Conservation (phyloP, 116 monocot genomes). For the Dioscorea cayenensis region DNA sequence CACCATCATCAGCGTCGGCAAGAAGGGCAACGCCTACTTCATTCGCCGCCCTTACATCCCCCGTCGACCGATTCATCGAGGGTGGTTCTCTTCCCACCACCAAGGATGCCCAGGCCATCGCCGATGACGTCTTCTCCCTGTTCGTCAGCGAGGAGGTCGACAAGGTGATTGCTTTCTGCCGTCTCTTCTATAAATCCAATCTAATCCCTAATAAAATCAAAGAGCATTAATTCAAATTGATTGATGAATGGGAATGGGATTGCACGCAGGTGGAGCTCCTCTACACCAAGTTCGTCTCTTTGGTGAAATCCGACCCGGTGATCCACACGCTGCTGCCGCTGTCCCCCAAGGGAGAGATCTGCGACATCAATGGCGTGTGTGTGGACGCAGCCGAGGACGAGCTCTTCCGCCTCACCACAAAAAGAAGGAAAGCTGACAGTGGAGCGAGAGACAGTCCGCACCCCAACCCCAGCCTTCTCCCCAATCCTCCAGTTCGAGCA, state of each 20-base stretch:
- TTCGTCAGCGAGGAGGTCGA: slow-evolving; percentile 86
- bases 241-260: too few species aligned
- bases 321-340: slow-evolving; percentile 93
- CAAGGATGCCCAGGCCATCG: slow-evolving; percentile 86
- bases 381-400: slow-evolving; percentile 96
- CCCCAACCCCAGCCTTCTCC: slow-evolving; percentile 54
- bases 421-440: slow-evolving; percentile 81
- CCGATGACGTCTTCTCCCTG: slow-evolving; percentile 88
- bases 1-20: slow-evolving; percentile 78
- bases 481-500: slow-evolving; percentile 91
- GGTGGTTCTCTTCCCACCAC: slow-evolving; percentile 62
- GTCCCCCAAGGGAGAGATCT: slow-evolving; percentile 87
- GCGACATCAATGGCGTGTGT: slow-evolving; percentile 86
- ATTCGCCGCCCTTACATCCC: slow-evolving; percentile 69
- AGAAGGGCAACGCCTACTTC: slow-evolving; percentile 87
- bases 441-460: slow-evolving; percentile 64
- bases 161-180: slow-evolving; percentile 22
- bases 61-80: slow-evolving; percentile 71
- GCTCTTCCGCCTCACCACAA: slow-evolving; percentile 86
- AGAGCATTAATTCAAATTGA: too few species aligned
- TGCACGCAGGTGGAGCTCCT: slow-evolving; percentile 50
- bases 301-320: slow-evolving; percentile 82
- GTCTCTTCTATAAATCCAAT: too few species aligned
- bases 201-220: too few species aligned
- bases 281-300: slow-evolving; percentile 89